phyloP scores from a whole-genome alignment of 371 early-diverging fungal species.

The Conidiobolus coronatus region DNA sequence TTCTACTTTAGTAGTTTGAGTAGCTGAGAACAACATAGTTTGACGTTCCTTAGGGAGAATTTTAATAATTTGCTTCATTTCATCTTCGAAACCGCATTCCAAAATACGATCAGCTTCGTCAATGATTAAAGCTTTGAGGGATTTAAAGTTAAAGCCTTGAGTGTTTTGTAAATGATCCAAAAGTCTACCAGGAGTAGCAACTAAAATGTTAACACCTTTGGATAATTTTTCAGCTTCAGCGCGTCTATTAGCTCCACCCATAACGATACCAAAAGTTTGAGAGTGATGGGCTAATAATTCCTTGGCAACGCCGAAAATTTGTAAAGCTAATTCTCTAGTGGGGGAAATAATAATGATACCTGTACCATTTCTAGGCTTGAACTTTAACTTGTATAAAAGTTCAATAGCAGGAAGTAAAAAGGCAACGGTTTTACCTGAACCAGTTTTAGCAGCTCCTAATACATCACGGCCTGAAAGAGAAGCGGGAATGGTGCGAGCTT shows the following conservation, averaged over 20 bases:
- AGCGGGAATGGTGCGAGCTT: conserved; percentile 85
- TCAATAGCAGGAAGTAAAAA: conserved; percentile 95
- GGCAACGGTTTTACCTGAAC: conserved; percentile 96
- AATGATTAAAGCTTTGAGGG: conserved; percentile 76
- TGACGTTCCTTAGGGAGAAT: conserved; percentile 74
- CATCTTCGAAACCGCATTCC: conserved; percentile 95
- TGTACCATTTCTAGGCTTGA: conserved; percentile 90
- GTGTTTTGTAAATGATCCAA: conserved; percentile 94
- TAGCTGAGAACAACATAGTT: conserved; percentile 95
- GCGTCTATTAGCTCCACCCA: conserved; percentile 90
- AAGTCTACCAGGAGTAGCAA: conserved; percentile 96
- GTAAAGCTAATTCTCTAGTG: conserved; percentile 97
- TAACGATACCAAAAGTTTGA: conserved; percentile 92
- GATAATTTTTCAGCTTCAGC: conserved; percentile 83
- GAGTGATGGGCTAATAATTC: conserved; percentile 75
- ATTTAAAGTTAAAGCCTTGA: conserved; percentile 73
- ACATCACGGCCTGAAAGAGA: conserved; percentile 93
- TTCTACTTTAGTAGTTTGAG: conserved; percentile 92
- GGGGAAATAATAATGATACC: conserved; percentile 95
- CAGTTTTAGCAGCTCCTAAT: conserved; percentile 97
- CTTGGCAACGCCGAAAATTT: conserved; percentile 94
- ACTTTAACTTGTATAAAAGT: conserved; percentile 52
- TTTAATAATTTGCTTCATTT: conserved; percentile 91
- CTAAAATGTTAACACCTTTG: conserved; percentile 84
- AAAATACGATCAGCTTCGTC: conserved; percentile 98